Base-by-base conservation (phyloP, 352 stramenopile genomes). In the Phytophthora colocasiae region DNA sequence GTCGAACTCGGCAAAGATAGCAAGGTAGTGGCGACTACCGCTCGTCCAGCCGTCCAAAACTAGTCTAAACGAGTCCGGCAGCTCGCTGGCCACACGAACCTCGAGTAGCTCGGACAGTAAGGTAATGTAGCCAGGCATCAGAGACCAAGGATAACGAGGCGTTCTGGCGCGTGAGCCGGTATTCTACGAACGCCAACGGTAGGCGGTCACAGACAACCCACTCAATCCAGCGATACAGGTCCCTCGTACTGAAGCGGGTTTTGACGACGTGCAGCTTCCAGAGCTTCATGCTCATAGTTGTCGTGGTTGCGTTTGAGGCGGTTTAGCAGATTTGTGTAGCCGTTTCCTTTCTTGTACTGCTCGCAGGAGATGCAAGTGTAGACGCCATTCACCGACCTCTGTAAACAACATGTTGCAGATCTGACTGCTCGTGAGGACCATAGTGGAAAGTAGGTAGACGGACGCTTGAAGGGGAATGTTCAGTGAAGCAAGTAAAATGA, bases 361-460 rank as follows among this genome's bases (percentile, higher is more conserved):
- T 41, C 12, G 12, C 36, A 41, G 3, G 36, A 14, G 36, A 12
- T 19, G 15, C 36, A 41, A 2, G 6, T 5, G 15, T 9, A 41
- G 4, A 17, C 6, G 36, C 12, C 11, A 10, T 19, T 17, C 19
- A 5, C 12, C 10, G 14, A 40, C 9, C 1, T 41, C 36, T 1
- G 10, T 41, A 12, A 41, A 17, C 4, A 41, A 12, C 15, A 41
- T 19, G 19, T 41, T 5, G 12, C 38, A 60, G n/a, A 63, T 45
- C 17, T 63, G 64, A 15, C 32, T 55, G 57, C 19, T n/a, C n/a
- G n/a, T n/a, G n/a, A n/a, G n/a, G n/a, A n/a, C n/a, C 58, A 19
- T 19, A 57, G 36, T 59, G 47, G 14, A 60, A 19, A 19, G 19
- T 19, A 19, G 19, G 19, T 19, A 19, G 19, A 19, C 19, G 19